Base-by-base conservation (phyloP, 306 rosid species). In the Ceratonia siliqua region DNA sequence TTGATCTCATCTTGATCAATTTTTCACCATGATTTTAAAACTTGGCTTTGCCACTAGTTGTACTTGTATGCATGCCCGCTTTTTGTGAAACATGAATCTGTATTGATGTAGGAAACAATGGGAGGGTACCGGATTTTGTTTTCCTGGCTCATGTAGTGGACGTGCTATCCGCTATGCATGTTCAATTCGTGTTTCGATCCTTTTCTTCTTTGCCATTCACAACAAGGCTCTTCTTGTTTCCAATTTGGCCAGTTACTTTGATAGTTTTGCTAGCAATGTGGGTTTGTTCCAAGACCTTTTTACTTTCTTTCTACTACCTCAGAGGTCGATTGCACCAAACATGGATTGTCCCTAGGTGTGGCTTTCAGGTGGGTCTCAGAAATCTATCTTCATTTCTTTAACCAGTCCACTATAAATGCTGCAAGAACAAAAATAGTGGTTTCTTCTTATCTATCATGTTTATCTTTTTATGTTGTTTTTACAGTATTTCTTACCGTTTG, bases 401-500 rank as follows among this genome's bases (percentile, higher is more conserved):
- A 2, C 3, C 4, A 30, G 2, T 8, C 8, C n/a, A 13, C 21
- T 8, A 20, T 12, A 32, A 38, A 21, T 62, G 9, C 33, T 38
- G 5, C 43, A 9, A 20, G 35, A 18, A 1, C 32, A 35, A 68
- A 10, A 13, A 15, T 4, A 11, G 13, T 5, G 9, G 5, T 36
- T 32, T 10, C 3, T 61, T 38, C 1, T 12, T 53, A 17, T 2
- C 58, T 2, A 15, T 52, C 22, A 4, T 64, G 0, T 13, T 18
- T 8, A 20, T 70, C 9, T 38, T 18, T 32, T n/a, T 56, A 43
- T 67, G 62, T 21, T 62, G 25, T 57, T 48, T 64, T 59, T 22
- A 78, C 85, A 93, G 98, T 93, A 93, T 70, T 90, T 93, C 88
- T 66, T 93, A 66, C 97, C 98, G 69, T 89, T 90, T 87, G 98